A percentile compares a stretch with the other conserved stretches of the same genome.
Evolutionary conservation across 352 stramenopile genomes (phyloP).

Genomic region (Phytophthora sp.): DNA sequence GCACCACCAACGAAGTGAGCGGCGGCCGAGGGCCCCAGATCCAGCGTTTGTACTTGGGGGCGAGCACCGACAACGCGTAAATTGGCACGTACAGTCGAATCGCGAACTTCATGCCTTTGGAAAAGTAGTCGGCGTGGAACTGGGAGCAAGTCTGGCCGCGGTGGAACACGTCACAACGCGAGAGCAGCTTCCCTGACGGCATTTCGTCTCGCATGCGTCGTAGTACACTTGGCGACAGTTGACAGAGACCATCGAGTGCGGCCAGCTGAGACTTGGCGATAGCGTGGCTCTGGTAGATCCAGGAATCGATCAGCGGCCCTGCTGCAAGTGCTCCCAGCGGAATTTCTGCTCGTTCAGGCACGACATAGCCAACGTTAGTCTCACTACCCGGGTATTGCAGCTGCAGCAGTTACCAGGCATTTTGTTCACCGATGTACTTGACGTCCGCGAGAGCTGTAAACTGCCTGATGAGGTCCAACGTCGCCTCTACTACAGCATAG

Average conservation of each 20-base stretch:
- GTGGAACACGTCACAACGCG: conserved; percentile 71
- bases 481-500: conserved; percentile 56
- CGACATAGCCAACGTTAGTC: neutral
- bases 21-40: conserved; percentile 57
- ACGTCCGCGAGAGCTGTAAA: conserved; percentile 36
- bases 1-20: conserved; percentile 34
- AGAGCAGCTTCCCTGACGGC: conserved; percentile 38
- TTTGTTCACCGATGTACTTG: conserved; percentile 58
- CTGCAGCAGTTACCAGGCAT: neutral
- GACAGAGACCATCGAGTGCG: conserved; percentile 59
- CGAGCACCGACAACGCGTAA: conserved; percentile 57
- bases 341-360: conserved; percentile 38
- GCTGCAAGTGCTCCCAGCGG: conserved; percentile 40
- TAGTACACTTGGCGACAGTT: conserved; percentile 35
- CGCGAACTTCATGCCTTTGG: conserved; percentile 43
- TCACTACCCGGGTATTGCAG: neutral
- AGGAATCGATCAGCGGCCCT: conserved; percentile 65
- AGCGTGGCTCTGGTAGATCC: conserved; percentile 61
- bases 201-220: conserved; percentile 66
- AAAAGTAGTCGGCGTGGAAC: conserved; percentile 56
- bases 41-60: conserved; percentile 70
- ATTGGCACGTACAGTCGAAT: conserved; percentile 69
- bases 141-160: conserved; percentile 41
- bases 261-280: conserved; percentile 53
- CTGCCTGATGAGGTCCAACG: conserved; percentile 41